Evolutionary conservation across 768 basidiomycete species (phyloP), one percentile per base, ranked within the genome.

Genomic region (Tulasnella sp.): DNA sequence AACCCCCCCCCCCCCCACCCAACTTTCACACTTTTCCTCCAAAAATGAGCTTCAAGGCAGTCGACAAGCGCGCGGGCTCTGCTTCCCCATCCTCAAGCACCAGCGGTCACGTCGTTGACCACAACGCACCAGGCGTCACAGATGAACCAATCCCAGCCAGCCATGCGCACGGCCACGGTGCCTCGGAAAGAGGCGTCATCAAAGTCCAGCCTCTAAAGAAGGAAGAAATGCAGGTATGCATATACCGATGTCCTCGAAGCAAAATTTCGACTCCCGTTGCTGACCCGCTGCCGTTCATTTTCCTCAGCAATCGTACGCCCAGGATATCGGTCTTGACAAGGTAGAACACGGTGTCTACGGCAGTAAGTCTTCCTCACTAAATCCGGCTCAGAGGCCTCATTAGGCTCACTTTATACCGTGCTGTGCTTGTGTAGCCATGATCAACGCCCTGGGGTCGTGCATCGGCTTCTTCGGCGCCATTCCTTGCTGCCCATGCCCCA

Each of bases 261-360:
- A 38, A 38, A 75, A 21, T 34, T 80, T 52, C 3, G 36, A 75
- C 10, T 14, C 58, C 24, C 81, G n/a, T 34, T 36, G 31, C 34
- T 68, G 39, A 76, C 40, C 12, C n/a, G 38, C 27, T 36, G 62
- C 31, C 31, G 34, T 18, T 46, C 76, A 62, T n/a, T 21, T 84
- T 39, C 85, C 84, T 83, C 85, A 98, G 92, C 95, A 94, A 2
- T 95, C 94, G 0, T 98, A 98, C 85, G 91, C 96, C 2, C 96
- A 98, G 85, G 95, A 97, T 85, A 85, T 96, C 62, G 95, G 96
- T 62, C 88, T 84, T n/a, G 80, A 73, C 9, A 62, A 90, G 87
- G 94, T 97, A 75, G 91, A 90, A 5, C 96, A 97, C 85, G 95
- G 94, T 24, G 52, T 95, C 52, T 97, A 97, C 83, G 96, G 95